These are phyloP conservation scores for Fusarium sp. DNA, from an alignment of 2,329 filamentous ascomycete genomes.

Conservation along the genomic window DNA sequence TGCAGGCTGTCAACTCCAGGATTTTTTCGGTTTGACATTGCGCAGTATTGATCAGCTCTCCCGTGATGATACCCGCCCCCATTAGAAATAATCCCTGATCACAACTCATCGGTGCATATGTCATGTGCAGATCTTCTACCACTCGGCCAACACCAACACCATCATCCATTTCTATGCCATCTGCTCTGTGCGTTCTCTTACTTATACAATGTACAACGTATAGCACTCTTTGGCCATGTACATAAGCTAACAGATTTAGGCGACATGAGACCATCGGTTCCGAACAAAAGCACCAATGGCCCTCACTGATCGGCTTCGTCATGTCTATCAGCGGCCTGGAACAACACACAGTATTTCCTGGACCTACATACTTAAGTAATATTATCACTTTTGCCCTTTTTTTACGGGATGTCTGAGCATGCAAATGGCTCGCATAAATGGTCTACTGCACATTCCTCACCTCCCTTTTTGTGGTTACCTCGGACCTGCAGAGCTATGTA, in stretches of 20 bases:
- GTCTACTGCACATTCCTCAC: not conserved
- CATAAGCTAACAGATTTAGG: not conserved
- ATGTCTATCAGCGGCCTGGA: constrained; percentile 16
- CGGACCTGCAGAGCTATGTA: constrained; percentile 23
- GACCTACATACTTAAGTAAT: not conserved
- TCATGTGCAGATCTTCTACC: not conserved
- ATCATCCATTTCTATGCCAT: not conserved
- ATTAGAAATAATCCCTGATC: constrained; percentile 11
- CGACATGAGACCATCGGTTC: constrained; percentile 3
- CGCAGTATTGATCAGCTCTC: constrained; percentile 12
- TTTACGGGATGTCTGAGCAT: not conserved
- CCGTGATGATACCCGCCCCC: not conserved
- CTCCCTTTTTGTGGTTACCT: constrained; percentile 27
- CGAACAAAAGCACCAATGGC: not conserved
- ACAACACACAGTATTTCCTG: constrained; percentile 8
- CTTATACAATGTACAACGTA: not conserved
- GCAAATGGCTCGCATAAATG: constrained; percentile 35
- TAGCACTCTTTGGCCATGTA: not conserved
- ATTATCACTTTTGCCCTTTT: not conserved
- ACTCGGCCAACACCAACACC: not conserved
- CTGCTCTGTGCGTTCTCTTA: not conserved
- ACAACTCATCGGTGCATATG: not conserved
- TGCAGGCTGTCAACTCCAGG: not conserved
- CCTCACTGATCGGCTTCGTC: not conserved
- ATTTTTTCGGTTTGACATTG: not conserved